phyloP scores from a whole-genome alignment of 2,329 filamentous ascomycete genomes.

The Apiospora malaysiana region DNA sequence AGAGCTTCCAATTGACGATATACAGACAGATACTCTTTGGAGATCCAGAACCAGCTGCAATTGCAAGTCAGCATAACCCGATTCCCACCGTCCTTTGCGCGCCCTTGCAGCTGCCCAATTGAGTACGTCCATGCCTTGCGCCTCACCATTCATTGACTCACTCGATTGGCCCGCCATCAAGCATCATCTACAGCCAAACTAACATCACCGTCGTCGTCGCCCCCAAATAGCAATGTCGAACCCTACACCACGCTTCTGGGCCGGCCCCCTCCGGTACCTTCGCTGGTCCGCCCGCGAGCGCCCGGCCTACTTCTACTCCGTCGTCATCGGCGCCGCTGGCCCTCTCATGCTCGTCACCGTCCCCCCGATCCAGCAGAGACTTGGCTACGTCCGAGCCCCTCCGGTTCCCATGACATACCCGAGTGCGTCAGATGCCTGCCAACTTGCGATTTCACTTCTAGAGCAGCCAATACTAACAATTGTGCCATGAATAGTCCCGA shows the following conservation, averaged over 20 bases:
- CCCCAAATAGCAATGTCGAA: conserved; percentile 60
- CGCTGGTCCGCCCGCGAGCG: conserved; percentile 88
- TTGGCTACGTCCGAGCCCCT: conserved; percentile 76
- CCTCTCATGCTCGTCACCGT: conserved; percentile 74
- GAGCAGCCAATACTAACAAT: conserved; percentile 30
- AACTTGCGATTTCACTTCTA: not conserved
- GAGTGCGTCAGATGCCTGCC: conserved; percentile 62
- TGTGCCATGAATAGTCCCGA: conserved; percentile 53
- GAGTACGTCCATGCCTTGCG: conserved; percentile 16
- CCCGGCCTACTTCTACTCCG: conserved; percentile 90
- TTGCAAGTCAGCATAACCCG: not conserved
- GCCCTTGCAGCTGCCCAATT: conserved; percentile 20
- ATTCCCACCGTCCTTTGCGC: conserved; percentile 9
- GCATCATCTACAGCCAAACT: not conserved
- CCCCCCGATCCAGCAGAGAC: conserved; percentile 72
- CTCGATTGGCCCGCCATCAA: conserved; percentile 4
- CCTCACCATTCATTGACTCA: not conserved
- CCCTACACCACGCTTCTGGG: conserved; percentile 79
- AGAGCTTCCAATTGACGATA: not conserved
- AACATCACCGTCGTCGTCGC: conserved; percentile 25
- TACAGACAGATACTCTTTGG: not conserved
- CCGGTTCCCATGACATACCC: conserved; percentile 90
- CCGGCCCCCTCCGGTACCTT: conserved; percentile 80
- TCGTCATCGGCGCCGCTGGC: conserved; percentile 74
- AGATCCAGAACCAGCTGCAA: conserved; percentile 1